Percentiles rank a stretch among this genome's conserved stretches.
These are phyloP conservation scores for Teratosphaeria zuluensis DNA, from an alignment of 2,329 filamentous ascomycete species.

Conservation along the genomic window DNA sequence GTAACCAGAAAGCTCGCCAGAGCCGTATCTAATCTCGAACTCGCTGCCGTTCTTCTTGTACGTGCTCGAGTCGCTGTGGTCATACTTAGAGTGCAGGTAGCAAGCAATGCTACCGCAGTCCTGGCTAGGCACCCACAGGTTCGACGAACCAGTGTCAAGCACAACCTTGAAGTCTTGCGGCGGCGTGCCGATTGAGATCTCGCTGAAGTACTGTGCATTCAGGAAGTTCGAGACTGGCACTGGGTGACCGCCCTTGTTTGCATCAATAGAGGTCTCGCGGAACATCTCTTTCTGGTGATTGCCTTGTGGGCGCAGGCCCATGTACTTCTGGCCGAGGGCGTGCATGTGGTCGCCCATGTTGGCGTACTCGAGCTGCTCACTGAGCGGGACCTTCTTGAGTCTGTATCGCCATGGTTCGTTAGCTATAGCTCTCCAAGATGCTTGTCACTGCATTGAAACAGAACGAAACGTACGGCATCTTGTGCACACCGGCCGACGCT, in stretches of 20 bases:
- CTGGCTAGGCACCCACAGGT: conserved; percentile 92
- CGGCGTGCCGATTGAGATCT: conserved; percentile 85
- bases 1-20: conserved; percentile 85
- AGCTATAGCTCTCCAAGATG: not conserved
- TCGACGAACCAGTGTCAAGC: conserved; percentile 96
- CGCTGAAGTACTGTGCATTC: conserved; percentile 98
- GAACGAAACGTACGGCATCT: conserved; percentile 6
- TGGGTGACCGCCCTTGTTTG: conserved; percentile 55
- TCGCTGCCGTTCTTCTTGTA: conserved; percentile 89
- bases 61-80: conserved; percentile 76
- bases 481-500: conserved; percentile 6
- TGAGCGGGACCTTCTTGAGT: conserved; percentile 87
- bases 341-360: conserved; percentile 74
- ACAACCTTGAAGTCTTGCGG: conserved; percentile 97
- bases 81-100: conserved; percentile 95
- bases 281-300: conserved; percentile 68
- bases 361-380: conserved; percentile 77
- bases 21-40: conserved; percentile 93
- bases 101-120: conserved; percentile 93
- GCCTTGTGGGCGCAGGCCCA: conserved; percentile 64
- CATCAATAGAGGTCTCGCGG: conserved; percentile 58
- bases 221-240: conserved; percentile 94
- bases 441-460: not conserved
- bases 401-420: not conserved
- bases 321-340: conserved; percentile 89